Evolutionary conservation across 306 rosid species (phyloP).

Genomic region (Lathyrus oleraceus): DNA sequence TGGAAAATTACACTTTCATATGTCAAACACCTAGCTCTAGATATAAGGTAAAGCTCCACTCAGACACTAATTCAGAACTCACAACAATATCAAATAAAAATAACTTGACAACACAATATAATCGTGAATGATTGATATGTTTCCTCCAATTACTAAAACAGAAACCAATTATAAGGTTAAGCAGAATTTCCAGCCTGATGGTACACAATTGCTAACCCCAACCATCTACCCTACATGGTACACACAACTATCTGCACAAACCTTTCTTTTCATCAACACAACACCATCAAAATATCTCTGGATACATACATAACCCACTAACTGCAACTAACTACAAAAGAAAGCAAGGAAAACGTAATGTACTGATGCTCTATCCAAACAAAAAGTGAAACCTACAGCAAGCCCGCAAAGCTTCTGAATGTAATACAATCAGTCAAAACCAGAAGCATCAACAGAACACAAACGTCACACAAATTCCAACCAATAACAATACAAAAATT

Average conservation of each 20-base stretch:
- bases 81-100: constrained; percentile 12
- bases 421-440: not conserved
- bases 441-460: not conserved
- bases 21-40: not conserved
- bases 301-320: not conserved
- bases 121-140: constrained; percentile 2
- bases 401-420: not conserved
- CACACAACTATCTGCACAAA: constrained; percentile 8
- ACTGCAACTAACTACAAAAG: not conserved
- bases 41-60: not conserved
- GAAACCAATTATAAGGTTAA: not conserved
- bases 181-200: constrained; percentile 12
- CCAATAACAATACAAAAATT: not conserved
- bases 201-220: constrained; percentile 11
- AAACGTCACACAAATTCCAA: not conserved
- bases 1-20: not conserved
- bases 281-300: not conserved
- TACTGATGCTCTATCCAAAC: not conserved
- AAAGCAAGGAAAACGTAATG: not conserved
- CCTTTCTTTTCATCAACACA: not conserved
- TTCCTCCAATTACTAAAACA: not conserved
- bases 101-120: not conserved
- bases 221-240: constrained; percentile 6
- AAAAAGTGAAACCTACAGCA: constrained; percentile 12
- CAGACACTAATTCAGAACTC: not conserved